These are phyloP conservation scores for Cudoniella acicularis DNA, from an alignment of 495 filamentous ascomycete genomes.

Conservation along the genomic window DNA sequence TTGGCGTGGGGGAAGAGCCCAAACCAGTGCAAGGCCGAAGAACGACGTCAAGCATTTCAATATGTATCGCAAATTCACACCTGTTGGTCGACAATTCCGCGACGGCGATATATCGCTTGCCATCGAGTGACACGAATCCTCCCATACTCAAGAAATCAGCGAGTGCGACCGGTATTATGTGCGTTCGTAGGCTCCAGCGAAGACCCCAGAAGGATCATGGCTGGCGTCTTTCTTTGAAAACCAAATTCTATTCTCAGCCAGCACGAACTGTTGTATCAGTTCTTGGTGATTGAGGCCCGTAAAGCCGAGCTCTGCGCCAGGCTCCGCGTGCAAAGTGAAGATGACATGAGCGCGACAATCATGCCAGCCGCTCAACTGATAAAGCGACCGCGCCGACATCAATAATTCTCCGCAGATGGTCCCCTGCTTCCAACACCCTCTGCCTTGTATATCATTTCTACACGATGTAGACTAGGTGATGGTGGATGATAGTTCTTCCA, in stretches of 20 bases:
- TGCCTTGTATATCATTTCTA: not conserved
- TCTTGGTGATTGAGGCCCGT: too few relatives aligned
- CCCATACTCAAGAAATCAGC: too few relatives aligned
- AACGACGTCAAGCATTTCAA: conserved; percentile 13
- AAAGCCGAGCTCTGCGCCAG: too few relatives aligned
- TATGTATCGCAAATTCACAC: conserved; percentile 15
- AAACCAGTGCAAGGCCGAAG: not conserved
- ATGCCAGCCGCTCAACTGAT: not conserved
- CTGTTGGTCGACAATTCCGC: not conserved
- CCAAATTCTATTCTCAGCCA: too few relatives aligned
- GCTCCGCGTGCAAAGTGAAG: not conserved
- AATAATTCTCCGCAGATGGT: not conserved
- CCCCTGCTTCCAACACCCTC: not conserved
- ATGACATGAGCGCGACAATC: not conserved
- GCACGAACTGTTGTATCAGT: too few relatives aligned
- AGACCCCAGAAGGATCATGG: too few relatives aligned
- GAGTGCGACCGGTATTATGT: too few relatives aligned
- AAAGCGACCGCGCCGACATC: not conserved
- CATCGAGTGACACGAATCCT: too few relatives aligned
- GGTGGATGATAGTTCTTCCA: not conserved
- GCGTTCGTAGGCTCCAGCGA: too few relatives aligned
- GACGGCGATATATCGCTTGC: too few relatives aligned
- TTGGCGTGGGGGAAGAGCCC: not conserved
- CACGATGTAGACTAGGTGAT: not conserved
- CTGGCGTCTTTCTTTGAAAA: too few relatives aligned